Conservation (phyloP, 306 rosid species). For the Corylus avellana region DNA sequence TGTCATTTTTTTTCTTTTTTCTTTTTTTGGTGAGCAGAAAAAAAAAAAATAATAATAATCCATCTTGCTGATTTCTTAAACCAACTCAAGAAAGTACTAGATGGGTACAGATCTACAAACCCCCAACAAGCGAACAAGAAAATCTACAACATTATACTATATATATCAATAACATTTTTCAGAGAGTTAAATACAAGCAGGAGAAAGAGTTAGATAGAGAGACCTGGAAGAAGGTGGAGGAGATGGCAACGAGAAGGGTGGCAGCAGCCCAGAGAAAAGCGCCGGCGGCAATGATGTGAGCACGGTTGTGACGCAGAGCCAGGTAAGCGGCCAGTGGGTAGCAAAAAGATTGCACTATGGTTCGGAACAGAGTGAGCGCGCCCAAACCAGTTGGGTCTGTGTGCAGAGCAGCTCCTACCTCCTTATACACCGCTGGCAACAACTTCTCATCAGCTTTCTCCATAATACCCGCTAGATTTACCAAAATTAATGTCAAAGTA, state of each 20-base stretch:
- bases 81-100: not conserved
- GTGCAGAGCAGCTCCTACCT: constrained; percentile 64
- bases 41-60: not conserved
- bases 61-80: not conserved
- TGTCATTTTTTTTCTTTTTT: no score
- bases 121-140: not conserved
- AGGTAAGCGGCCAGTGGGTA: constrained; percentile 75
- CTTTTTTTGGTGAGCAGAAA: no score
- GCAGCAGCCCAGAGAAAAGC: constrained; percentile 76
- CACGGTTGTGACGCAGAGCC: constrained; percentile 71
- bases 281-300: constrained; percentile 63
- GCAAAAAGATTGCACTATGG: constrained; percentile 66
- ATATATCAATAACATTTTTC: not conserved
- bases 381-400: constrained; percentile 79
- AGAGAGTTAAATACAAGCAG: not conserved
- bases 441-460: constrained; percentile 71
- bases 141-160: not conserved
- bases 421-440: constrained; percentile 79
- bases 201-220: not conserved
- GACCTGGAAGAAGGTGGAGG: constrained; percentile 69
- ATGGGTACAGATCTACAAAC: not conserved
- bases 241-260: constrained; percentile 62
- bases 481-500: constrained; percentile 52
- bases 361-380: constrained; percentile 65
- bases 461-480: constrained; percentile 67